Evolutionary conservation across 805 yeast genomes (phyloP), one percentile per base, ranked within the genome.

Genomic region (Nakazawaea ishiwadae): DNA sequence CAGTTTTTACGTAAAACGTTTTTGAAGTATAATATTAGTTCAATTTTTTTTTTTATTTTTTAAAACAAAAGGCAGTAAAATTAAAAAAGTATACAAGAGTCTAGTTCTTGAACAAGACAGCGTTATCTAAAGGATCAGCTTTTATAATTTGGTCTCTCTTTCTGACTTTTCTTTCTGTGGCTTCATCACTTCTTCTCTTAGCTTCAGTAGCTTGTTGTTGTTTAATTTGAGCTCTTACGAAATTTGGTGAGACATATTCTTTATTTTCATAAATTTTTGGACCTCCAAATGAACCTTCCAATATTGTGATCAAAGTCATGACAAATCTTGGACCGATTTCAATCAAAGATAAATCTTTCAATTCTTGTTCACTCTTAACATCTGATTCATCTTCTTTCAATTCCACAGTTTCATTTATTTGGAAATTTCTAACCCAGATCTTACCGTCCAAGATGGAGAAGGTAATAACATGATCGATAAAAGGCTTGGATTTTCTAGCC

Each of bases 311-410:
- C 48, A 84, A 81, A 3, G 98, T 91, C 69, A 93, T 73, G 26
- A 93, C 98, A 50, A 89, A 83, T 62, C 99, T 78, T 39, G 99
- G 99, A 3, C 99, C 99, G 52, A 93, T 88, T 69, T 93, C 99
- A 44, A 93, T 84, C 53, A 93, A 71, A 14, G 88, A 79, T 48
- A 86, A 63, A 48, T 88, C 87, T 30, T 79, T 79, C 8, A 55
- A 56, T 28, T 59, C 63, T 26, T 62, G 63, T 17, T 50, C 40
- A 20, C 49, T 48, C 20, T 43, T 47, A 11, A 50, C 50, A 31
- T 45, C 45, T n/a, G 63, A 64, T 12, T 58, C 65, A 31, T 61
- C 64, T 43, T 71, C 81, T 37, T 69, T 68, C 44, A 79, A 81
- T 46, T 76, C 81, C 35, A 74, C 77, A 42, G 78, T 73, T 58